Percentiles rank a stretch among this genome's conserved stretches.
These are phyloP conservation scores for Macrotyloma uniflorum DNA, from an alignment of 306 rosid species.

Conservation along the genomic window DNA sequence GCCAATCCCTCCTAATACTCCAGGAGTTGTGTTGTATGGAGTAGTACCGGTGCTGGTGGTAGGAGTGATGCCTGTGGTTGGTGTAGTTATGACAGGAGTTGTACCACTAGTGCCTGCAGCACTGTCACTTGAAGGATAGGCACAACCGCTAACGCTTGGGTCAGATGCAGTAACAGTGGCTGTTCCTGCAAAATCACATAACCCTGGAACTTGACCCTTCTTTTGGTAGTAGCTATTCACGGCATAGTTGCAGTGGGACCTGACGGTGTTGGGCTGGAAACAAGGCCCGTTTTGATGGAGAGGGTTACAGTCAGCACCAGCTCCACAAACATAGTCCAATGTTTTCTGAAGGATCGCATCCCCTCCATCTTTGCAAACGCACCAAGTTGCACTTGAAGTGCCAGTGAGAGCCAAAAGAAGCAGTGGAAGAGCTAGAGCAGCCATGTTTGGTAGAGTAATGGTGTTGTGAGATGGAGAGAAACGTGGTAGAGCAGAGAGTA, in stretches of 20 bases:
- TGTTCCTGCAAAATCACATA: constrained; percentile 81
- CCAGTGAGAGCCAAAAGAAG: constrained; percentile 66
- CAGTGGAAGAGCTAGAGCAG: constrained; percentile 50
- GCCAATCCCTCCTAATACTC: constrained; percentile 79
- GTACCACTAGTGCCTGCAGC: constrained; percentile 54
- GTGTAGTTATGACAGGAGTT: constrained; percentile 37
- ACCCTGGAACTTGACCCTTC: constrained; percentile 63
- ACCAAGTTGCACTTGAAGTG: constrained; percentile 77
- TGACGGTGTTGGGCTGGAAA: constrained; percentile 68
- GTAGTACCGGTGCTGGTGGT: constrained; percentile 25
- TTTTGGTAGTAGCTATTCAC: constrained; percentile 80
- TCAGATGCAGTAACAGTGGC: constrained; percentile 55
- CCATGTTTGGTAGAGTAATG: constrained; percentile 47
- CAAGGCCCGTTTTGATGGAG: constrained; percentile 57
- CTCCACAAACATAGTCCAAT: constrained; percentile 87
- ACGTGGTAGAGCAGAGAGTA: constrained; percentile 15
- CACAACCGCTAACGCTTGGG: constrained; percentile 76
- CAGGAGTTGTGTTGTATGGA: constrained; percentile 51
- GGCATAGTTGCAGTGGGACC: constrained; percentile 79
- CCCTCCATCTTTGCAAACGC: constrained; percentile 77
- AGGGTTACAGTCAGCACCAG: constrained; percentile 86
- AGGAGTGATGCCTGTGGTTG: constrained; percentile 34
- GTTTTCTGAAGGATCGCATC: constrained; percentile 66
- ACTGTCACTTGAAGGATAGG: constrained; percentile 72
- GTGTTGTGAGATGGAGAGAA: neutral